Base-by-base conservation (phyloP, 2,329 filamentous ascomycete genomes). In the Sodiomyces alkalinus region DNA sequence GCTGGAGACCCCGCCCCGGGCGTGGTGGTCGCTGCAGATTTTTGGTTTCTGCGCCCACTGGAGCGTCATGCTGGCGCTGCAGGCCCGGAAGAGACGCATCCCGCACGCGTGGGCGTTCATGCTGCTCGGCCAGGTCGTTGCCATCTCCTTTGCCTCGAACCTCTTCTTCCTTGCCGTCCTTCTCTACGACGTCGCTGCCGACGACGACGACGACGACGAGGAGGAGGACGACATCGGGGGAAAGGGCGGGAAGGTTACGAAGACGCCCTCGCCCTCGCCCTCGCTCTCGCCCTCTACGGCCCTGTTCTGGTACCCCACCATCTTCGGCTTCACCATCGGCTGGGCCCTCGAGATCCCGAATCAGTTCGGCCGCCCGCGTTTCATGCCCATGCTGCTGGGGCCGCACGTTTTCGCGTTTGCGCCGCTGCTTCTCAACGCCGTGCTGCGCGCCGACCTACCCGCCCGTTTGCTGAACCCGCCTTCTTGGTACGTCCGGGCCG, bases 21-120 rank as follows among this genome's bases (percentile, higher is more conserved):
- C 37, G 4, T 46, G 40, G 41, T 46, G 43, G 43, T 41, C 41
- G 10, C 27, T 40, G 26, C 43, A 46, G 28, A 45, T 47, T 13
- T 45, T 44, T 23, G 39, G 40, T 1, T 47, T 44, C 21, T 41
- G 40, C 17, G 41, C 40, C 10, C 32, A 34, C 13, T 46, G 43
- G 44, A 47, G 41, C 26, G 35, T 43, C 4, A 32, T 43, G 31
- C 39, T 45, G 19, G 43, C 37, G 7, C 36, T 36, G 4, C 38
- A 45, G 29, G 41, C 34, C 17, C 32, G 32, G 8, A 41, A 32
- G 26, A 29, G 33, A 10, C 28, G 13, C 2, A 41, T 45, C 12
- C 32, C 39, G 0, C 34, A 39, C 16, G 17, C 32, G n/a, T 45
- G 42, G 42, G 19, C 31, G 2, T 46, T 46, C 9, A 37, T 46